Base-by-base conservation (phyloP, 1,139 yeast species). In the Taphrina confusa region DNA sequence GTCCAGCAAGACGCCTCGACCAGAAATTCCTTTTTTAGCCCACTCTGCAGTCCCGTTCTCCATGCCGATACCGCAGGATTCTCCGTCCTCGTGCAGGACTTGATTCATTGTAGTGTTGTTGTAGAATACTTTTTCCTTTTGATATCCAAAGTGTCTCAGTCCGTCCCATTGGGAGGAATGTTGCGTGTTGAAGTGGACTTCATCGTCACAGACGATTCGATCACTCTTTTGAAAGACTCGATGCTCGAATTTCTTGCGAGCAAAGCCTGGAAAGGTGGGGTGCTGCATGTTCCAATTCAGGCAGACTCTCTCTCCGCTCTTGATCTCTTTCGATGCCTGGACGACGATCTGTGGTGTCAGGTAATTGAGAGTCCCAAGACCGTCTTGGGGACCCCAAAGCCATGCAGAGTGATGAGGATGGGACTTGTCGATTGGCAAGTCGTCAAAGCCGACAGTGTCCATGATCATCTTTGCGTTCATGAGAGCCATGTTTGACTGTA, bases 111-210 rank as follows among this genome's bases (percentile, higher is more conserved):
- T 67, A 8, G 69, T 63, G 28, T 70, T 69, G 9, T 71, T 71
- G 60, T 64, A 69, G 62, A 66, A 70, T 30, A 66, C 50, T 22
- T 37, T 49, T 34, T 56, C 54, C 31, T 59, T 42, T 39, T 56
- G 66, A 59, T 68, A 64, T 50, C 70, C 54, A 58, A 66, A 64
- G 60, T 72, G 74, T 20, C 74, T 62, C 55, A 72, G 64, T 8
- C 74, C 74, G 56, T 72, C 74, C 73, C 74, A 72, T 62, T 72
- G 74, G 5, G 73, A 68, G 11, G 71, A 66, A 11, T 65, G 64
- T 56, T 72, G 74, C 4, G 74, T 71, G 62, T 72, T 72, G 59
- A 71, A 61, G 33, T 46, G 58, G 27, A 67, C 63, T 39, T 65
- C 67, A 52, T 72, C 74, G 62, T 72, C 74, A 51, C 59, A 46